These are phyloP conservation scores for Agrocybe praecox DNA, from an alignment of 768 basidiomycete genomes.

Conservation along the genomic window DNA sequence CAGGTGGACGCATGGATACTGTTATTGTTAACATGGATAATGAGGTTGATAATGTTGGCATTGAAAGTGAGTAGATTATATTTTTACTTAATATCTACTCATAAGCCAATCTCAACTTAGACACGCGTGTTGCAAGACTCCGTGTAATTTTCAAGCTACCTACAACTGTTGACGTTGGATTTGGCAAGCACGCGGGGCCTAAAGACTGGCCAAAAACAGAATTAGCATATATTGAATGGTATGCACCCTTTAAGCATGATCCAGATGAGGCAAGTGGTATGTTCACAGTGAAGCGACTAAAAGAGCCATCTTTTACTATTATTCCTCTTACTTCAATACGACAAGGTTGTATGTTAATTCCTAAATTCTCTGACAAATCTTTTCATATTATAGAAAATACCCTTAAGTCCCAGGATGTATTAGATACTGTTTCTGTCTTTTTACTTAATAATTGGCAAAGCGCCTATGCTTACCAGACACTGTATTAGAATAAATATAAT, in stretches of 20 bases:
- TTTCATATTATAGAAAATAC: no score
- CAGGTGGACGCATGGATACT: conserved; percentile 22
- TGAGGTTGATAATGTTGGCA: conserved; percentile 18
- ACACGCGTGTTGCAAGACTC: conserved; percentile 20
- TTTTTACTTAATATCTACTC: no score
- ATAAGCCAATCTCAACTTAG: conserved; percentile 3
- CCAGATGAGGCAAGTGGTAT: no score
- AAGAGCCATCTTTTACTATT: no score
- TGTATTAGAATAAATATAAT: conserved; percentile 13
- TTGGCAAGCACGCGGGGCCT: conserved; percentile 1
- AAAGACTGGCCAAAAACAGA: conserved; percentile 12
- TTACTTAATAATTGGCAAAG: conserved; percentile 9
- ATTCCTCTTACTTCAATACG: no score
- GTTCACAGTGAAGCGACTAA: no score
- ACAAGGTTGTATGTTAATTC: no score
- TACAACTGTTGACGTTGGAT: background rate
- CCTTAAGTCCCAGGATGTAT: no score
- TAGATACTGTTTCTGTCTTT: no score
- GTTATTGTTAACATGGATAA: conserved; percentile 15
- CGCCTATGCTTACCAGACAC: background rate
- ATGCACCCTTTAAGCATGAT: no score
- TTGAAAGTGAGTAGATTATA: conserved; percentile 14
- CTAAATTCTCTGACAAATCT: no score
- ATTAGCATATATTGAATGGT: conserved; percentile 20
- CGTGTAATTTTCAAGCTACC: conserved; percentile 24